Conservation (phyloP, 129 eudicot genomes). For the Solidago caesia region DNA sequence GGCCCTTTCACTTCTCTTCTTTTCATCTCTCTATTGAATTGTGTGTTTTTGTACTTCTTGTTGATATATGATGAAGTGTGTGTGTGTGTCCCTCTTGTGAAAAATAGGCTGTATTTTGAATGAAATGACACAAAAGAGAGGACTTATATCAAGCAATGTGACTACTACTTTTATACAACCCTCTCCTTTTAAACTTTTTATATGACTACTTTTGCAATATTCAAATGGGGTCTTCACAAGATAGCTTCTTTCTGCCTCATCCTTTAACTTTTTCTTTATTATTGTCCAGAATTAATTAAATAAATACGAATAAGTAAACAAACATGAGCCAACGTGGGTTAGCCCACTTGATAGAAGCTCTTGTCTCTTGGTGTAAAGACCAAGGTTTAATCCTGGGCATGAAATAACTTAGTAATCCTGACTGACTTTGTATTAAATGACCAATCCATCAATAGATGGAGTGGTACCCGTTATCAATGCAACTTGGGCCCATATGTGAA, state of each 20-base stretch:
- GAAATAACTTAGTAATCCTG: too few species aligned
- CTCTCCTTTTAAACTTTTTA: constrained; percentile 27
- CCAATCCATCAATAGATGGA: too few species aligned
- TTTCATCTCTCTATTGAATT: constrained; percentile 41
- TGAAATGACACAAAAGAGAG: constrained; percentile 33
- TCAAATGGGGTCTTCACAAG: constrained; percentile 35
- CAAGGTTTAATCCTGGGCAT: too few species aligned
- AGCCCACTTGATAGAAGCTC: too few species aligned
- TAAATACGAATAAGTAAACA: too few species aligned
- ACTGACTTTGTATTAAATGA: too few species aligned
- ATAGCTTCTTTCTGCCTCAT: constrained; percentile 32
- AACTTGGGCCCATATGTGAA: too few species aligned
- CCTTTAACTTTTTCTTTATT: constrained; percentile 41
- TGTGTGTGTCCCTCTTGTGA: constrained; percentile 10
- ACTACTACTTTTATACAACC: constrained; percentile 39
- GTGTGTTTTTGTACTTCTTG: constrained; percentile 23
- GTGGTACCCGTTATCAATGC: too few species aligned
- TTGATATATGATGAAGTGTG: constrained; percentile 7
- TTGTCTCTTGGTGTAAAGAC: too few species aligned
- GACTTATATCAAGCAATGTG: constrained; percentile 17
- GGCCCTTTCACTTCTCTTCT: constrained; percentile 65
- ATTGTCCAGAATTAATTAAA: not conserved
- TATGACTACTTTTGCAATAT: constrained; percentile 36
- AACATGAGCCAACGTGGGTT: too few species aligned
- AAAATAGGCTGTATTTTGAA: constrained; percentile 33